Percentiles rank a stretch among this genome's conserved stretches.
Conservation (phyloP, 2,329 filamentous ascomycete genomes). For the Fusarium fujikuroi region DNA sequence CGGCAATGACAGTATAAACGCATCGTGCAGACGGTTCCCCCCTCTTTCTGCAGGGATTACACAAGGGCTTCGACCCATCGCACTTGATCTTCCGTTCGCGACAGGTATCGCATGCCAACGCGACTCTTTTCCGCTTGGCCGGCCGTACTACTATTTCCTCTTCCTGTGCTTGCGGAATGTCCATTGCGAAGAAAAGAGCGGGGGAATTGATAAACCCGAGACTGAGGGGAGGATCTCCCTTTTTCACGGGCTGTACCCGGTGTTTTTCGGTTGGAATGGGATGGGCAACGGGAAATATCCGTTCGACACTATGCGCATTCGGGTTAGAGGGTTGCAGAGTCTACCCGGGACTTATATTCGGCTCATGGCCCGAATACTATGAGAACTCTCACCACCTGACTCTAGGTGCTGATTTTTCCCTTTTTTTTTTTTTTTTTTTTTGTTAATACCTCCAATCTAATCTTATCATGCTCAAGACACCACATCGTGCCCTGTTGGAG, state of each 20-base stretch:
- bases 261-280: neutral
- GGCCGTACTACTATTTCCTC: neutral
- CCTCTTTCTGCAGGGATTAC: slow-evolving; percentile 3
- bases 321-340: neutral
- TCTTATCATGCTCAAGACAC: neutral
- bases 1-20: neutral
- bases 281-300: neutral
- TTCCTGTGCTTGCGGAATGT: neutral
- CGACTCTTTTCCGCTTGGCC: neutral
- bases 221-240: neutral
- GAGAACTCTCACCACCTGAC: fast-evolving
- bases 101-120: slow-evolving; percentile 11
- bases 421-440: fast-evolving
- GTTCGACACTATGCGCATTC: fast-evolving
- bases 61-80: neutral
- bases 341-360: neutral
- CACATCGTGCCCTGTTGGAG: neutral
- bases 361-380: neutral
- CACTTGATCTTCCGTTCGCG: slow-evolving; percentile 13
- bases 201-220: neutral
- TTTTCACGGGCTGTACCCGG: slow-evolving; percentile 14
- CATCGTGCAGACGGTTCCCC: neutral
- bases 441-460: fast-evolving
- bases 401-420: fast-evolving
- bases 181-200: neutral